Percentiles rank a stretch among this genome's conserved stretches.
Evolutionary conservation across 2,329 filamentous ascomycete species (phyloP).

Genomic region (Boeremia lycopersici): DNA sequence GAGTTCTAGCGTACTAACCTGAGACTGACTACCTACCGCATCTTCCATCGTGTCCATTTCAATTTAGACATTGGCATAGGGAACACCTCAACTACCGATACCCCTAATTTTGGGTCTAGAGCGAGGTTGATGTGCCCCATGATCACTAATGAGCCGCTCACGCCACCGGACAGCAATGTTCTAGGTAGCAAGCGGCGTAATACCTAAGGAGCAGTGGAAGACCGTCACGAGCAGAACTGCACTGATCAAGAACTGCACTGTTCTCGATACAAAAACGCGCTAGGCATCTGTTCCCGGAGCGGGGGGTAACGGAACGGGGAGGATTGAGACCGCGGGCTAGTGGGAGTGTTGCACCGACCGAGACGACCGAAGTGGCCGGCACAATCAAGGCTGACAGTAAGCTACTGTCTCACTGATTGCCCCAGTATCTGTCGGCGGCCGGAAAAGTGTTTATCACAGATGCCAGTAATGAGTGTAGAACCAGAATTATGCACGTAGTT

Average conservation of each 20-base stretch:
- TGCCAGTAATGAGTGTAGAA: too few relatives aligned
- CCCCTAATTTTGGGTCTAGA: slow-evolving; percentile 47
- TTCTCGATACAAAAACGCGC: slow-evolving; percentile 42
- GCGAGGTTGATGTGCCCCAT: too few relatives aligned
- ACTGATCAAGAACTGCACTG: slow-evolving; percentile 42
- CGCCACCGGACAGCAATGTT: slow-evolving; percentile 46
- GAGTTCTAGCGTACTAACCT: slow-evolving; percentile 55
- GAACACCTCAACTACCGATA: slow-evolving; percentile 48
- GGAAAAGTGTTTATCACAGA: too few relatives aligned
- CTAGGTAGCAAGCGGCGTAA: slow-evolving; percentile 39
- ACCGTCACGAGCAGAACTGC: slow-evolving; percentile 41
- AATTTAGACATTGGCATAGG: slow-evolving; percentile 62
- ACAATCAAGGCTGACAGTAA: not conserved
- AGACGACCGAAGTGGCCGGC: not conserved
- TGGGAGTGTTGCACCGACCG: not conserved
- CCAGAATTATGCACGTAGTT: too few relatives aligned
- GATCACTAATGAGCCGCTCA: slow-evolving; percentile 55
- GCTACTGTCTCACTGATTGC: not conserved
- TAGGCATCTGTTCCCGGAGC: slow-evolving; percentile 34
- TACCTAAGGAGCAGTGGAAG: slow-evolving; percentile 38
- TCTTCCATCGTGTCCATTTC: slow-evolving; percentile 60
- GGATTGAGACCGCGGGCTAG: slow-evolving; percentile 9
- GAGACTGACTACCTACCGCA: slow-evolving; percentile 59
- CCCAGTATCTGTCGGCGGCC: not conserved
- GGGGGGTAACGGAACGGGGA: slow-evolving; percentile 23